Base-by-base conservation (phyloP, 73 alveolate species). In the Tetrahymena elliotti region DNA sequence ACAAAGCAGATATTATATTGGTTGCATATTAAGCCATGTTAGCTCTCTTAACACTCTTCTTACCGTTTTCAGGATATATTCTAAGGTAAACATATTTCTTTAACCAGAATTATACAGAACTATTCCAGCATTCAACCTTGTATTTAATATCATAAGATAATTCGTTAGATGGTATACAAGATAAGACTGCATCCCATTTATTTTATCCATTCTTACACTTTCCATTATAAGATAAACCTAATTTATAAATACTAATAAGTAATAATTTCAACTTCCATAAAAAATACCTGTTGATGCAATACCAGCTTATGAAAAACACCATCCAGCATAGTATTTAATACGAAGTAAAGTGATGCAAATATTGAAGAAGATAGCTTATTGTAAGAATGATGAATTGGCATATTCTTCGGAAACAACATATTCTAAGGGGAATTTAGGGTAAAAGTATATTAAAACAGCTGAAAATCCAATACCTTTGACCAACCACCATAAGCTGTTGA, bases 91-190 rank as follows among this genome's bases (percentile, higher is more conserved):
- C 98, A 96, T 97, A 97, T 92, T 96, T 97, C 93, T 96, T 98
- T 31, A 99, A 97, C 99, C 99, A 99, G 47, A 97, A 83, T 93
- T 97, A 97, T 20, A 98, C 96, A 83, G 97, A 83, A 35, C 95
- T 96, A 96, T 99, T 99, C 99, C 99, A 99, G 93, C 93, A 33
- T 38, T 96, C 97, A 95, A 95, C 96, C 83, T 94, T 97, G 95
- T 97, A 97, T 95, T 92, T 97, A 94, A 83, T 95, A 39, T 92
- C 96, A 33, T 82, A 84, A 39, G 83, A 52, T 54, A 38, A 93
- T 47, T 94, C 98, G 34, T 53, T 22, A 20, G 83, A n/a, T 22
- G 95, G 95, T 84, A 41, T 97, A 33, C 54, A 84, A 24, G 54
- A 52, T 95, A 52, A 94, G 18, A 95, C 68, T 53, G 93, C 37